Evolutionary conservation across 306 rosid species (phyloP), one percentile per base, ranked within the genome.

Genomic region (Sicyos baderoa): DNA sequence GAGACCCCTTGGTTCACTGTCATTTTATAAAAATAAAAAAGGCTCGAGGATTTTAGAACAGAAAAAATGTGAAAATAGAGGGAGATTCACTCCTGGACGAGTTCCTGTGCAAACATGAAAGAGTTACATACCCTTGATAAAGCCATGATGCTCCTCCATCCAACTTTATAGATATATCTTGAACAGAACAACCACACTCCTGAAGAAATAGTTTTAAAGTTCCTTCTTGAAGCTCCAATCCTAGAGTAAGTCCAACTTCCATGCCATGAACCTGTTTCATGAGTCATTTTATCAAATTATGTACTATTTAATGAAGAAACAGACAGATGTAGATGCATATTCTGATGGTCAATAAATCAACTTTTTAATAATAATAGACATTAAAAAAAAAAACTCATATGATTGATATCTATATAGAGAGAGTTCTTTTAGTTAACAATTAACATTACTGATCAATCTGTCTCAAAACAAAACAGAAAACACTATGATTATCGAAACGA

Each of bases 71-170:
- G n/a, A 61, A 61, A n/a, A 50, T 61, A 35, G 19, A 37, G 0
- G 49, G 52, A 37, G 16, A 40, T 19, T 5, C 52, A 19, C 11
- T 44, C 53, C 52, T 11, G 1, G 3, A 37, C 45, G 16, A 14
- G 16, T 13, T 64, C 49, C 42, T 17, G 14, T 42, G 51, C 48
- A 61, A 58, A 69, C 49, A n/a, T 14, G 78, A 61, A 59, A 32
- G 67, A 44, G 18, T 52, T 59, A 19, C 52, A 44, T 89, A 92
- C 98, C 98, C 96, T 87, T 89, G 98, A 82, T 92, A 92, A 76
- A 89, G 88, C 97, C 96, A 89, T 60, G 98, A 93, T 58, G 96
- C 88, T 81, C 98, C 98, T 64, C 94, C 97, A 74, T 89, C 97
- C 80, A 93, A 76, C 71, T 80, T 83, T 75, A 89, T 86, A 75